phyloP scores from a whole-genome alignment of 225 moss, liverwort and hornwort species.

The Sphagnum tenellum region DNA sequence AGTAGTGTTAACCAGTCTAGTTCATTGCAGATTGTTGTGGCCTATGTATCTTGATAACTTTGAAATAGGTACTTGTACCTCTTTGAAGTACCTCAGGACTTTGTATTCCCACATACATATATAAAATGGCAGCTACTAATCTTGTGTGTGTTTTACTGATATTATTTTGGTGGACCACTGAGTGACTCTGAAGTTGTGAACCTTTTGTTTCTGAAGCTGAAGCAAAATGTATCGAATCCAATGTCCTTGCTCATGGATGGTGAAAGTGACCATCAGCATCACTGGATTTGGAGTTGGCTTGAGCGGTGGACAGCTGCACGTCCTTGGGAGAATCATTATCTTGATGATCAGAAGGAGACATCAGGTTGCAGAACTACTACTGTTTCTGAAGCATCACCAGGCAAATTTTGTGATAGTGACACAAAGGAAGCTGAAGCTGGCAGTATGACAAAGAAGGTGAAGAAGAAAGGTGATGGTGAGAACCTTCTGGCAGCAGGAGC shows the following conservation, averaged over 20 bases:
- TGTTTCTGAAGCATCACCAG: slow-evolving; percentile 51
- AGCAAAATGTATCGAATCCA: slow-evolving; percentile 55
- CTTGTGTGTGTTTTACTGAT: background rate
- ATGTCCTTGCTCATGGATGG: slow-evolving; percentile 60
- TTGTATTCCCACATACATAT: background rate
- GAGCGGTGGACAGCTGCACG: slow-evolving; percentile 83
- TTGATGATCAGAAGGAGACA: slow-evolving; percentile 13
- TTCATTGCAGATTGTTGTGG: background rate
- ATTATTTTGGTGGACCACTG: background rate
- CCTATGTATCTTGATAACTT: too few relatives aligned
- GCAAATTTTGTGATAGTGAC: slow-evolving; percentile 47
- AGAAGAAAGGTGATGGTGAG: too few relatives aligned
- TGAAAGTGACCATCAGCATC: slow-evolving; percentile 45
- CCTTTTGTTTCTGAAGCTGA: slow-evolving; percentile 29
- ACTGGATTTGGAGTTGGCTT: slow-evolving; percentile 90
- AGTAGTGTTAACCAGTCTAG: too few relatives aligned
- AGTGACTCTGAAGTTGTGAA: too few relatives aligned
- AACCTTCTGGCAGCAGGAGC: too few relatives aligned
- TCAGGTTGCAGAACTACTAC: too few relatives aligned
- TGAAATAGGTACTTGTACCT: background rate
- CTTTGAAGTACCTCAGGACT: background rate
- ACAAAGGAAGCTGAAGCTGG: slow-evolving; percentile 48
- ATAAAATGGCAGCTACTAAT: too few relatives aligned
- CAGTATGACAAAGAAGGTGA: slow-evolving; percentile 9
- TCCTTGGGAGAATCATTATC: slow-evolving; percentile 58